Evolutionary conservation across 1,139 yeast genomes (phyloP).

Genomic region (Saccharomyces hybrid): DNA sequence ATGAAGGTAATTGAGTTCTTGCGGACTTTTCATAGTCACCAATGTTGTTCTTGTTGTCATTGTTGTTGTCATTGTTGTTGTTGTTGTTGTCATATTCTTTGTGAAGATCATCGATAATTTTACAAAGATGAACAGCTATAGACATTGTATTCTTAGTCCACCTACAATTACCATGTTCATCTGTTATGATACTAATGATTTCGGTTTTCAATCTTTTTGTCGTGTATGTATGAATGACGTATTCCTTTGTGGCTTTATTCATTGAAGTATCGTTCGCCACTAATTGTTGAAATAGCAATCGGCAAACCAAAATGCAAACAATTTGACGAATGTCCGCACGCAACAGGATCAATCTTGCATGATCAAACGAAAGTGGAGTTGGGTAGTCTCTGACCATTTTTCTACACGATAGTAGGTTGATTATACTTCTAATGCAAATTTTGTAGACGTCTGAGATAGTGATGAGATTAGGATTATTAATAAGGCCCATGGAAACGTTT

Average conservation of each 20-base stretch:
- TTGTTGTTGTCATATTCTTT: conserved; percentile 11
- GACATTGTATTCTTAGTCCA: conserved; percentile 82
- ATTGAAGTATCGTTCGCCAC: conserved; percentile 38
- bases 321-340: conserved; percentile 83
- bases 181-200: conserved; percentile 72
- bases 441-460: conserved; percentile 25
- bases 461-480: conserved; percentile 13
- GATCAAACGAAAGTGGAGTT: conserved; percentile 79
- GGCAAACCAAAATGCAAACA: conserved; percentile 71
- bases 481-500: conserved; percentile 12
- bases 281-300: conserved; percentile 65
- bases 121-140: conserved; percentile 64
- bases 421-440: conserved; percentile 28
- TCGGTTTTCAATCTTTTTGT: conserved; percentile 44
- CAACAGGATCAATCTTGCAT: conserved; percentile 65
- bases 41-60: too few relatives aligned
- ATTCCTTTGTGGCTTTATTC: conserved; percentile 24
- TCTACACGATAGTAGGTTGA: conserved; percentile 65
- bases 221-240: conserved; percentile 23
- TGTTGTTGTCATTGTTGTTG: too few relatives aligned
- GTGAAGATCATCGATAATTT: conserved; percentile 32
- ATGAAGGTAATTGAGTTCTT: conserved; percentile 12
- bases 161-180: conserved; percentile 78
- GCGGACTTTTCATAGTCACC: neutral
- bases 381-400: conserved; percentile 82